Conservation (phyloP, 495 filamentous ascomycete genomes). For the Chaetomium fimeti region DNA sequence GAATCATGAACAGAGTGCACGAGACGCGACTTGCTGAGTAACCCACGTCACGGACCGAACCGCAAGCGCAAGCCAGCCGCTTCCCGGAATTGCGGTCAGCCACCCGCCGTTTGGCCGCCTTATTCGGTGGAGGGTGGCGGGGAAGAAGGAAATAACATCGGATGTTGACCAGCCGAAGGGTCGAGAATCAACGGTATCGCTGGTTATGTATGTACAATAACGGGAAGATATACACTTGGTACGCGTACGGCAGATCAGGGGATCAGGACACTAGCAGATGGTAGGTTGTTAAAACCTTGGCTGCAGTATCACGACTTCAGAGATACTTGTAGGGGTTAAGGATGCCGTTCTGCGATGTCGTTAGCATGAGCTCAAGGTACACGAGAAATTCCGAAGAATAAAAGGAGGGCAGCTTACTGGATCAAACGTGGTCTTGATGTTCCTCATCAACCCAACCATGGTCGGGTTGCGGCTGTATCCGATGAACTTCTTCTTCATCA, state of each 20-base stretch:
- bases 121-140: not conserved
- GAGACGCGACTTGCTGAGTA: not conserved
- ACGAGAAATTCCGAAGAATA: not conserved
- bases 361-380: conserved; percentile 10
- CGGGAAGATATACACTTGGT: not conserved
- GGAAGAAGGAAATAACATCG: not conserved
- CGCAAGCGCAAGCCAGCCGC: not conserved
- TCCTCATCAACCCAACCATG: conserved; percentile 87
- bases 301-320: conserved; percentile 12
- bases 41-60: not conserved
- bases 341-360: conserved; percentile 64
- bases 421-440: conserved; percentile 87
- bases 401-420: conserved; percentile 60
- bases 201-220: conserved; percentile 21
- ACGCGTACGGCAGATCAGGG: not conserved
- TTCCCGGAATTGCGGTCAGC: not conserved
- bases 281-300: not conserved
- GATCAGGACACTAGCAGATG: not conserved
- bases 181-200: conserved; percentile 2
- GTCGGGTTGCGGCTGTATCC: conserved; percentile 85
- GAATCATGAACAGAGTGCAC: not conserved
- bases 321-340: conserved; percentile 91
- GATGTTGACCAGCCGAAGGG: not conserved
- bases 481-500: conserved; percentile 93
- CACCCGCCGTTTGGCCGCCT: not conserved